A percentile compares a stretch with the other conserved stretches of the same genome.
Conservation (phyloP, 306 rosid genomes). For the Lablab purpureus region DNA sequence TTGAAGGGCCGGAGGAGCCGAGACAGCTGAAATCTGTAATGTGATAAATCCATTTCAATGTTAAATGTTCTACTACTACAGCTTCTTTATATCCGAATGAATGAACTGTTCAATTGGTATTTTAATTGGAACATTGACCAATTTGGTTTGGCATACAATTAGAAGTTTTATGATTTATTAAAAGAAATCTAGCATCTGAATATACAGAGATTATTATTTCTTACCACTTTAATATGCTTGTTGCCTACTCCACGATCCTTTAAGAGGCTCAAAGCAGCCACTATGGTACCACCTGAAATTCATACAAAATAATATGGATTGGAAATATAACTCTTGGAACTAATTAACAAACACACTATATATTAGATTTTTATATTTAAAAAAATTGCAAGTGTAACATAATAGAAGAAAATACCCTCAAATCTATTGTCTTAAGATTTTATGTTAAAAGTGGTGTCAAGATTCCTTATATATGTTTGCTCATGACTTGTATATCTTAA, state of each 20-base stretch:
- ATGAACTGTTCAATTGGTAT: not conserved
- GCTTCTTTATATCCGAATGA: not conserved
- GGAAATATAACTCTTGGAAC: too few relatives aligned
- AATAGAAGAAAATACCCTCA: too few relatives aligned
- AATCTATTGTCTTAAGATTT: too few relatives aligned
- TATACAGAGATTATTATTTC: slow-evolving; percentile 8
- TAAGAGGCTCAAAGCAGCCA: slow-evolving; percentile 75
- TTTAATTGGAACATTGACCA: not conserved
- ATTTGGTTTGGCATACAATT: not conserved
- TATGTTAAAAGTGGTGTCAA: too few relatives aligned
- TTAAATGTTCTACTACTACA: not conserved
- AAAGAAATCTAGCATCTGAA: slow-evolving; percentile 30
- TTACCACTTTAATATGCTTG: slow-evolving; percentile 90
- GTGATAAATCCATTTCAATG: not conserved
- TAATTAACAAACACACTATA: too few relatives aligned
- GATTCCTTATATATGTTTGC: too few relatives aligned
- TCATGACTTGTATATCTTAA: too few relatives aligned
- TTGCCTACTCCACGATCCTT: slow-evolving; percentile 78
- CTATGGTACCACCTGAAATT: slow-evolving; percentile 86
- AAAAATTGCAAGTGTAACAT: too few relatives aligned
- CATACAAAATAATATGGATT: slow-evolving; percentile 26
- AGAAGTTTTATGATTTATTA: not conserved
- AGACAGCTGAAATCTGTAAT: slow-evolving; percentile 85
- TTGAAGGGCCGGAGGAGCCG: slow-evolving; percentile 96
- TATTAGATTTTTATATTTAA: too few relatives aligned